phyloP scores from a whole-genome alignment of 2,329 filamentous ascomycete species.

The Neocatenulostroma microsporum region DNA sequence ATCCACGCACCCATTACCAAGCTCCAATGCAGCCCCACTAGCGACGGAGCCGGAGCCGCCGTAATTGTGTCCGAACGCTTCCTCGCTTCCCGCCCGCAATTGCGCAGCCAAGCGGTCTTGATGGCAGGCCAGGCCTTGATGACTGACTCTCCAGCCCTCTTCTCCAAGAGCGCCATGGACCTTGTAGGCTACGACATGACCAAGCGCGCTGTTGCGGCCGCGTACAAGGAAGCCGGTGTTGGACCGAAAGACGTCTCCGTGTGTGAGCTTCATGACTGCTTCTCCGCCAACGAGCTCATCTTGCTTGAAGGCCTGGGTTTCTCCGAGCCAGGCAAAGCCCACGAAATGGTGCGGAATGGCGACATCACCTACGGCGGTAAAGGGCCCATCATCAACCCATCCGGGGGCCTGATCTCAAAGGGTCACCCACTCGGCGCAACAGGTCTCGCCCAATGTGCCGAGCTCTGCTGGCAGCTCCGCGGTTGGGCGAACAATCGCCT shows the following conservation, averaged over 20 bases:
- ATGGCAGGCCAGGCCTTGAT: slow-evolving; percentile 82
- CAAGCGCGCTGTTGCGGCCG: slow-evolving; percentile 57
- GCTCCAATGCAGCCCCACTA: slow-evolving; percentile 96
- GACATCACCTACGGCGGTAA: slow-evolving; percentile 84
- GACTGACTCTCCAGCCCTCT: slow-evolving; percentile 73
- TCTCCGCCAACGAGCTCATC: slow-evolving; percentile 90
- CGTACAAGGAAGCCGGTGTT: slow-evolving; percentile 64
- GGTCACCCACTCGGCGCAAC: slow-evolving; percentile 88
- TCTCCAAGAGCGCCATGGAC: slow-evolving; percentile 73
- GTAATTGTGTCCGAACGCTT: slow-evolving; percentile 85
- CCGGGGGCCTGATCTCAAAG: slow-evolving; percentile 64
- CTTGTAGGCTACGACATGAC: slow-evolving; percentile 85
- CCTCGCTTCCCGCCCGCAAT: slow-evolving; percentile 72
- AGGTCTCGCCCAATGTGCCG: slow-evolving; percentile 84
- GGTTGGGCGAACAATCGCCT: slow-evolving; percentile 88
- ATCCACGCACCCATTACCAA: slow-evolving; percentile 86
- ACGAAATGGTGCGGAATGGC: slow-evolving; percentile 77
- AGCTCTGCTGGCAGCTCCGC: slow-evolving; percentile 86
- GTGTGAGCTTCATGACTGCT: slow-evolving; percentile 93
- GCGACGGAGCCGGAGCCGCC: slow-evolving; percentile 81
- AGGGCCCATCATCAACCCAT: slow-evolving; percentile 72
- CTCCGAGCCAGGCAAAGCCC: slow-evolving; percentile 67
- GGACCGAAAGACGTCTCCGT: slow-evolving; percentile 64
- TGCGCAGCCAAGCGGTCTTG: slow-evolving; percentile 72
- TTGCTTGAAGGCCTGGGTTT: slow-evolving; percentile 80